Evolutionary conservation across 2,329 filamentous ascomycete genomes (phyloP).

Genomic region (Arthrobotrys sphaeroides): DNA sequence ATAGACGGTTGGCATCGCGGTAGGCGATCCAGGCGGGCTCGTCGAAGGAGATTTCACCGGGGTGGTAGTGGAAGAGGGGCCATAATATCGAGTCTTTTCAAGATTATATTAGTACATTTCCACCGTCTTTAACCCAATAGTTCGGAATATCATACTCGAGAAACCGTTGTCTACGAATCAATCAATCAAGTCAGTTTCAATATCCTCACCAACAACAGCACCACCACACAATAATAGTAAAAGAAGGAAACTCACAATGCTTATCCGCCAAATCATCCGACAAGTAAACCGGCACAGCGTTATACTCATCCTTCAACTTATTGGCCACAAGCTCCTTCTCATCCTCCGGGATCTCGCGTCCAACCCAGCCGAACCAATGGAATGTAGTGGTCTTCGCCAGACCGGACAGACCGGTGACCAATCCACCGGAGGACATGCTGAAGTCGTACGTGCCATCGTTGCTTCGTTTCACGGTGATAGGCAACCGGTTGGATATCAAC

Average conservation of each 20-base stretch:
- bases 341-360: constrained; percentile 85
- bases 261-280: constrained; percentile 91
- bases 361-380: constrained; percentile 99
- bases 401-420: constrained; percentile 92
- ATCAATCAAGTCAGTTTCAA: neutral
- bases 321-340: constrained; percentile 79
- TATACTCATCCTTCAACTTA: constrained; percentile 84
- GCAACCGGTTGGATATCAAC: constrained; percentile 75
- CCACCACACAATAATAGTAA: neutral
- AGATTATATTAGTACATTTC: neutral
- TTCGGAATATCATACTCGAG: constrained; percentile 73
- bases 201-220: neutral
- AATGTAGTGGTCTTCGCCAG: constrained; percentile 92
- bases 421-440: constrained; percentile 94
- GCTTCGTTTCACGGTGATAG: constrained; percentile 93
- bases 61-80: constrained; percentile 98
- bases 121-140: neutral
- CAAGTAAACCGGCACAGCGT: constrained; percentile 90
- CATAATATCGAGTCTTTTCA: constrained; percentile 85
- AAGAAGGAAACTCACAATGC: constrained; percentile 68
- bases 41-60: constrained; percentile 97
- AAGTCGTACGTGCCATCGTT: constrained; percentile 92
- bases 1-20: constrained; percentile 88
- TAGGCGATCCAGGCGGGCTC: constrained; percentile 94
- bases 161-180: constrained; percentile 79